Evolutionary conservation across 768 basidiomycete species (phyloP), one percentile per base, ranked within the genome.

Genomic region (Porpolomopsis calyptriformis): DNA sequence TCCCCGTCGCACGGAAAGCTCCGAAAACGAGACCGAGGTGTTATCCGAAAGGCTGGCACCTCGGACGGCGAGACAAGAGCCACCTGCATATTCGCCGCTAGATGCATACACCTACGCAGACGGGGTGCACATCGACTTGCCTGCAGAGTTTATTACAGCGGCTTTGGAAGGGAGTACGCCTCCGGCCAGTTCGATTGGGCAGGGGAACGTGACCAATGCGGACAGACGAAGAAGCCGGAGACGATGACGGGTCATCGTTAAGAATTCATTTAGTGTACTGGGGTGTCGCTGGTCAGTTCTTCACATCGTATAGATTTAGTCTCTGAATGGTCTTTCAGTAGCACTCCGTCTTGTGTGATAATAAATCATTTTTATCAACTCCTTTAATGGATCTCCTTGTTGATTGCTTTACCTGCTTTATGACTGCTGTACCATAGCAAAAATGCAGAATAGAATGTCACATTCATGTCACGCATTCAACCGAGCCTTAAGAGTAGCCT

Each of bases 61-160:
- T 53, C 57, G 64, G 53, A 49, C 62, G 46, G 65, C 66, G 48
- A 70, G 80, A 54, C 73, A 76, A 47, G 82, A 85, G 50, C 88
- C 88, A 18, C 89, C 89, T 20, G 85, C 84, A 14, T 91, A 91
- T 64, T 88, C 87, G 4, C 87, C 88, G n/a, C 64, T 90, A 56
- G 87, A 90, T 57, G 80, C 86, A n/a, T 85, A 71, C 54, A 74
- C 78, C 20, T 88, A 89, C 56, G 70, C 80, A 43, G 90, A 89
- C 34, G 92, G 91, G 24, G 87, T 94, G n/a, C 86, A 87, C 43
- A 81, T 93, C 40, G 89, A 96, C 63, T 69, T 96, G 26, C 92
- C 92, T 20, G 88, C 91, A 26, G 92, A 96, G 54, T 76, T 94
- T 47, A 91, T 96, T 54, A 76, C 87, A 19, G 87, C 88, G 39